Percentiles rank a stretch among this genome's conserved stretches.
Conservation (phyloP, 371 early-diverging fungal genomes). For the Mucor indicus region DNA sequence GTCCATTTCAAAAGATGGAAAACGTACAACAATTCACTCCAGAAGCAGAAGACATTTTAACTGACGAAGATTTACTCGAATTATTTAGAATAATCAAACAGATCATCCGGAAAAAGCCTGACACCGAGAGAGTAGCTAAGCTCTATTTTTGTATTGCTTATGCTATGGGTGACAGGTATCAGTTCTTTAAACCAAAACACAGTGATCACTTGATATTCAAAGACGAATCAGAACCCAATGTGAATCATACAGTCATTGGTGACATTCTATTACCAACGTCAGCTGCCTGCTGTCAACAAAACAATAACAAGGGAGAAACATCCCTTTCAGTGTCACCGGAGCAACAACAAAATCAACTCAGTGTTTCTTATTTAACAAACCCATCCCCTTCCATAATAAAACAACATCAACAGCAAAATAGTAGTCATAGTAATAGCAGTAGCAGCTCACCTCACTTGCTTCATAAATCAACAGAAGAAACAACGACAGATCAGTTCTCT, state of each 20-base stretch:
- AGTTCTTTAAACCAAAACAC: conserved; percentile 34
- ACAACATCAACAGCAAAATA: neutral
- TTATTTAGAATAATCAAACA: conserved; percentile 45
- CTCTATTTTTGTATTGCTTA: conserved; percentile 45
- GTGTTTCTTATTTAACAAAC: no score
- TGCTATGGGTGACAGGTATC: conserved; percentile 39
- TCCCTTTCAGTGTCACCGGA: no score
- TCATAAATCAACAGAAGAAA: conserved; percentile 9
- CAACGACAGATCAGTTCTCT: conserved; percentile 21
- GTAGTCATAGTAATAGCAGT: neutral
- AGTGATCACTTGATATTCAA: conserved; percentile 31
- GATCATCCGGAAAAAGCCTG: conserved; percentile 33
- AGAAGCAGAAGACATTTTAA: conserved; percentile 45
- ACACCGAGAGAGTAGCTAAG: conserved; percentile 38
- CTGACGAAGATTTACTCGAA: conserved; percentile 45
- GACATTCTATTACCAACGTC: no score
- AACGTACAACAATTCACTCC: no score
- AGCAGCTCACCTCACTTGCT: no score
- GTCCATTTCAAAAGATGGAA: no score
- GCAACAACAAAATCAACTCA: no score
- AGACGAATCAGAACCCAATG: conserved; percentile 19
- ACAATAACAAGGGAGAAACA: no score
- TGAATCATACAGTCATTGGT: conserved; percentile 1
- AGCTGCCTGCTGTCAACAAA: conserved; percentile 6
- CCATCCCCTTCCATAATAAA: no score